phyloP scores from a whole-genome alignment of 176 grass and related monocot genomes.

The Musa schizocarpa region DNA sequence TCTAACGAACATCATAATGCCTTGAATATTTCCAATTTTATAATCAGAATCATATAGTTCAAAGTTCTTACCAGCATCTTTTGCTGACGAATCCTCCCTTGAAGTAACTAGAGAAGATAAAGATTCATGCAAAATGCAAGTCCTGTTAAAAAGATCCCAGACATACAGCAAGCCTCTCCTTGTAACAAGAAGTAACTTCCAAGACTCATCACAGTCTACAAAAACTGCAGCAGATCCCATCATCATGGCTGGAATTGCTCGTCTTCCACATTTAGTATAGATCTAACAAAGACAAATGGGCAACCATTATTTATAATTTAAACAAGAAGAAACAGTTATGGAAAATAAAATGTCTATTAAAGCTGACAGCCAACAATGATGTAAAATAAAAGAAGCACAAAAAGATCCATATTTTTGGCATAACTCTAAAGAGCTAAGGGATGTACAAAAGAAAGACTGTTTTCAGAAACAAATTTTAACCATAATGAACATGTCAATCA shows the following conservation, averaged over 20 bases:
- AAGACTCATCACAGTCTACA: conserved; percentile 77
- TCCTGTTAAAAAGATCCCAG: conserved; percentile 76
- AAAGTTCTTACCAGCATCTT: conserved; percentile 64
- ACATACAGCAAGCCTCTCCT: conserved; percentile 68
- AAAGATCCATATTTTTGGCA: too few species aligned
- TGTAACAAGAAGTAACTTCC: conserved; percentile 85
- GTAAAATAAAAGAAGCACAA: too few species aligned
- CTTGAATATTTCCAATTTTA: conserved; percentile 2
- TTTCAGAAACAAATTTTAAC: too few species aligned
- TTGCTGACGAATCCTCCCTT: conserved; percentile 43
- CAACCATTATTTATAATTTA: conserved; percentile 6
- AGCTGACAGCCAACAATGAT: too few species aligned
- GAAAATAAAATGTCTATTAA: not conserved
- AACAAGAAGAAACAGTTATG: not conserved
- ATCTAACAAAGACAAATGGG: conserved; percentile 35
- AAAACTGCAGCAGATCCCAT: conserved; percentile 78
- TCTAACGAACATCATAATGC: conserved; percentile 5
- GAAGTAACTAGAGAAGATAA: conserved; percentile 52
- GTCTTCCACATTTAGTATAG: conserved; percentile 77
- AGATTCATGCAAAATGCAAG: conserved; percentile 75
- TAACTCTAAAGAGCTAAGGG: too few species aligned
- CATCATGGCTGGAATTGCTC: conserved; percentile 84
- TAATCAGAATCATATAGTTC: not conserved
- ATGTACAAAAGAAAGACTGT: too few species aligned
- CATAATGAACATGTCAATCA: too few species aligned